A percentile compares a stretch with the other conserved stretches of the same genome.
Evolutionary conservation across 78 protist genomes (phyloP).

Genomic region (Thecamonas trahens): DNA sequence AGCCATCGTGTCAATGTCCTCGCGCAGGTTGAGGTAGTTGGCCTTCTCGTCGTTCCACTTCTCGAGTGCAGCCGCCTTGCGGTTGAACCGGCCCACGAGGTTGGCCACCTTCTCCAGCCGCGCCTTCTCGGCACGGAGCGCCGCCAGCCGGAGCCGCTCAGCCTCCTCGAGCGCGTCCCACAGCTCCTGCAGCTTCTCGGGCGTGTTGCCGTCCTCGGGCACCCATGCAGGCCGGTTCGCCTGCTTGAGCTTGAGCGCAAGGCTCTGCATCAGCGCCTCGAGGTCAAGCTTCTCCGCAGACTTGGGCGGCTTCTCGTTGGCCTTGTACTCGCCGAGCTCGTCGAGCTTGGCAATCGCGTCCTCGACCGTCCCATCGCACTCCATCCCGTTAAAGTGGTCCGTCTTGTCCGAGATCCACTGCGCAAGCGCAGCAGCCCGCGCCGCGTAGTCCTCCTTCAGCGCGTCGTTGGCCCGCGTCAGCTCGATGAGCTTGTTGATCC

Average conservation of each 20-base stretch:
- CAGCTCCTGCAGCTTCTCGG: slow-evolving; percentile 5
- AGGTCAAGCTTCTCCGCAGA: slow-evolving; percentile 2
- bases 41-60: slow-evolving; percentile 10
- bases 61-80: slow-evolving; percentile 14
- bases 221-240: slow-evolving; percentile 12
- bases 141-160: neutral
- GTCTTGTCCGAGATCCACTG: slow-evolving; percentile 12
- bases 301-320: slow-evolving; percentile 21
- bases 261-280: slow-evolving; percentile 12
- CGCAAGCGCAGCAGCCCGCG: neutral
- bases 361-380: neutral
- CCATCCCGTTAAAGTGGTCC: neutral
- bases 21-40: no score
- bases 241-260: slow-evolving; percentile 15
- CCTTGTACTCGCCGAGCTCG: neutral
- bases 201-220: slow-evolving; percentile 10
- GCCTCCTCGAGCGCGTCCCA: slow-evolving; percentile 20
- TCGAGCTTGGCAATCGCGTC: neutral
- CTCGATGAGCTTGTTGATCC: slow-evolving; percentile 11
- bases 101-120: slow-evolving; percentile 20
- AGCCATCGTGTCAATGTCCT: no score
- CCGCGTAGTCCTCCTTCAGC: slow-evolving; percentile 17
- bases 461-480: neutral
- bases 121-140: neutral
- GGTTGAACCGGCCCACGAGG: slow-evolving; percentile 14